Evolutionary conservation across 306 rosid species (phyloP).

Genomic region (Geum urbanum): DNA sequence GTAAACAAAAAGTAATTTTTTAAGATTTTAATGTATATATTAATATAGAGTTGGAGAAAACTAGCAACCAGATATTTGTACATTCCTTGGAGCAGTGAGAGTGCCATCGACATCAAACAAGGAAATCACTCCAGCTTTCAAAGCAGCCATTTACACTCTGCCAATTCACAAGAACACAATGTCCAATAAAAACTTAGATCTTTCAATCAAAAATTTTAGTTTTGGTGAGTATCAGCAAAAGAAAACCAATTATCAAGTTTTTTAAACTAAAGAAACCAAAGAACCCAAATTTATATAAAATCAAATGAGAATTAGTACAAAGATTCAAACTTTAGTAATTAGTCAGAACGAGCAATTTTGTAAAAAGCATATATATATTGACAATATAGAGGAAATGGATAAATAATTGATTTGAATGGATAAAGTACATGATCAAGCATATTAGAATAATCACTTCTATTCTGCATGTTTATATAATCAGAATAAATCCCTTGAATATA

Average conservation of each 20-base stretch:
- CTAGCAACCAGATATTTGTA: constrained; percentile 12
- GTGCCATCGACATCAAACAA: constrained; percentile 96
- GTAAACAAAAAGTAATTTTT: not conserved
- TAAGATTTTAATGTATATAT: constrained; percentile 1
- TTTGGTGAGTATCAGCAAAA: not conserved
- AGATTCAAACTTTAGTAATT: not conserved
- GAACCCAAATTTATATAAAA: not conserved
- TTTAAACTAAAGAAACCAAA: not conserved
- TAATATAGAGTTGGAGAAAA: constrained; percentile 10
- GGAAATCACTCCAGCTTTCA: constrained; percentile 75
- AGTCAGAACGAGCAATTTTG: not conserved
- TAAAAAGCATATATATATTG: too few species aligned
- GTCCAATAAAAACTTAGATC: not conserved
- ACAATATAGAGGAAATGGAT: too few species aligned
- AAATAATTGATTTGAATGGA: too few species aligned
- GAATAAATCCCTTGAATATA: too few species aligned
- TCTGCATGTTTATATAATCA: too few species aligned
- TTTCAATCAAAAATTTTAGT: not conserved
- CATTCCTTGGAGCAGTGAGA: constrained; percentile 97
- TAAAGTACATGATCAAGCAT: too few species aligned
- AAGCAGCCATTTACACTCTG: constrained; percentile 52
- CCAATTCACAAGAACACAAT: constrained; percentile 11
- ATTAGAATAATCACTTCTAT: too few species aligned
- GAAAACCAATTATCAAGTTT: not conserved
- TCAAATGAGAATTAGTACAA: not conserved